Conservation (phyloP, 306 rosid genomes). For the Sindora glabra region DNA sequence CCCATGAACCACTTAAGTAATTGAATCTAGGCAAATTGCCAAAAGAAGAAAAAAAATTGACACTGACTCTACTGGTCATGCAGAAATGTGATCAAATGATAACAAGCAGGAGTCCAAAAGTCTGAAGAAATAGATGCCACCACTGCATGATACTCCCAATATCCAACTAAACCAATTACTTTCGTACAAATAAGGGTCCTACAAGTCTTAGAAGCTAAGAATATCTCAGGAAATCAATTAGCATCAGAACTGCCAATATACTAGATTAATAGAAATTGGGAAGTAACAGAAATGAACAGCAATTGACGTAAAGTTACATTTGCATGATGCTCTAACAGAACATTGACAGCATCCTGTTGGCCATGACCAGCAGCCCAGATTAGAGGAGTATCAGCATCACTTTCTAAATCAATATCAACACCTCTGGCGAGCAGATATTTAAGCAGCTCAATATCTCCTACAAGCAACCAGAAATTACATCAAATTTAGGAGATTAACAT, state of each 20-base stretch:
- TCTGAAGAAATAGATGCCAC: no score
- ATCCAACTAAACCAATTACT: no score
- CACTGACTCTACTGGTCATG: no score
- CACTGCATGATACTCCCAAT: no score
- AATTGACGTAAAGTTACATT: constrained; percentile 40
- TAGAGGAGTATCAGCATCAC: constrained; percentile 84
- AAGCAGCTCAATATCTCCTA: constrained; percentile 77
- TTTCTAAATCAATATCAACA: constrained; percentile 62
- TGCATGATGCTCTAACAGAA: constrained; percentile 66
- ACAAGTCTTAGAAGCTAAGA: no score
- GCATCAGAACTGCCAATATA: background rate
- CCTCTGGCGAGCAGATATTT: constrained; percentile 66
- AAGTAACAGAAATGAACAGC: background rate
- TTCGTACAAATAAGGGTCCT: no score
- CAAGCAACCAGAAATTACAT: constrained; percentile 11
- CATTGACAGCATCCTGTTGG: constrained; percentile 66
- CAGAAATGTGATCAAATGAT: background rate
- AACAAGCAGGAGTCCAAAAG: no score
- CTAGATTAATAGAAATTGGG: background rate
- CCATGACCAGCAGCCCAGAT: constrained; percentile 97
- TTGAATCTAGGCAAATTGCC: no score
- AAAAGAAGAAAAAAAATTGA: no score
- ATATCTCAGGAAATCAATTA: no score
- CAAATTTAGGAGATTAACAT: background rate
- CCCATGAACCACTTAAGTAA: no score